Base-by-base conservation (phyloP, 2,329 filamentous ascomycete species). In the Aspergillus japonicus region DNA sequence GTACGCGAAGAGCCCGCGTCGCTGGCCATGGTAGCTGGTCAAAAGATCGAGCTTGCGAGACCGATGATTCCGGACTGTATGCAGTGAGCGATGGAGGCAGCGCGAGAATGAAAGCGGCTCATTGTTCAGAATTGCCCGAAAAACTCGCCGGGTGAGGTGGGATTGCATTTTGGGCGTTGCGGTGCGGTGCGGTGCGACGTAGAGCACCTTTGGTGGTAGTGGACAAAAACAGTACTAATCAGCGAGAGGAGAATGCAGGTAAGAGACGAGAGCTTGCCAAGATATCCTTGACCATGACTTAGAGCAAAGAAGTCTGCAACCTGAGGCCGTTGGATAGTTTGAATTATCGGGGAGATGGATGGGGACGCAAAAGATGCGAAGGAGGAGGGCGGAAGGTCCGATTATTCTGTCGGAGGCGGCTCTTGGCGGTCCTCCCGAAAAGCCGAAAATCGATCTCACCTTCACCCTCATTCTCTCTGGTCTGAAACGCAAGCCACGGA, bases 81-180 rank as follows among this genome's bases (percentile, higher is more conserved):
- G 70, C 42, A 73, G 64, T 65, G 78, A 56, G 57, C 70, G 69
- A 51, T 67, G 65, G 54, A 69, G 74, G 62, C 75, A 77, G 66
- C 73, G 73, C 35, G 73, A 69, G 54, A 73, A 73, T 54, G 74
- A 70, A 50, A 79, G 73, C n/a, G 78, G 77, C 64, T 75, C 73
- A 61, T 77, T 78, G 61, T 78, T 75, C 53, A 81, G 64, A 50
- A 81, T 74, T 47, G 77, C 76, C 53, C 75, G 73, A 60, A 81
- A 78, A 57, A 81, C 76, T 59, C 72, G 68, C 64, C 76, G 73
- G 44, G 78, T 78, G 5, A 81, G 71, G 62, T 79, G 72, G 51
- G 78, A 77, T 63, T 78, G 78, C 78, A 81, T 81, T 60, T 68
- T 62, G 51, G 51, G 51, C 26, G 19, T 29, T 5, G 48, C 54